These are phyloP conservation scores for Adansonia madagascariensis DNA, from an alignment of 441 rosid genomes.

Conservation along the genomic window DNA sequence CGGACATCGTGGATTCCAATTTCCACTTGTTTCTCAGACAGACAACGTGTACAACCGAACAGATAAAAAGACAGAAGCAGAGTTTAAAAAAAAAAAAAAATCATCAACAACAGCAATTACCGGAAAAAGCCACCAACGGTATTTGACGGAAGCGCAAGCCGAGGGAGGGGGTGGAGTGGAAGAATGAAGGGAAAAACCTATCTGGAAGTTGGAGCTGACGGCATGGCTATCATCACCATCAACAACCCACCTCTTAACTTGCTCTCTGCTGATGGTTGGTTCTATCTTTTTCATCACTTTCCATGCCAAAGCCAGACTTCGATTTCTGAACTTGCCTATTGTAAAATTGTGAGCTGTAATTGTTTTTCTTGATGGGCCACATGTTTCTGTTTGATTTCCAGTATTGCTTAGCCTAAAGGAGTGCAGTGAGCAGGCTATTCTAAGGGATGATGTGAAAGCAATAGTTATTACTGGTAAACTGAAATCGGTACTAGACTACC, in stretches of 20 bases:
- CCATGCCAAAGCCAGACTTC: neutral
- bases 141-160: neutral
- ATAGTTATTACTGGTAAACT: conserved; percentile 23
- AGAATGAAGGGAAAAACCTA: conserved; percentile 19
- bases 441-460: conserved; percentile 20
- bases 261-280: conserved; percentile 18
- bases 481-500: neutral
- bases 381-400: neutral
- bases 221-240: conserved; percentile 24
- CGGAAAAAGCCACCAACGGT: no score
- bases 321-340: neutral
- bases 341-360: neutral
- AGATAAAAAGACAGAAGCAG: no score
- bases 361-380: neutral
- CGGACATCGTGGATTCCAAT: no score
- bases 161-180: neutral
- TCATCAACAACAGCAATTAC: no score
- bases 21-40: no score
- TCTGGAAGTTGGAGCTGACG: conserved; percentile 21
- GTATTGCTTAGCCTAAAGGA: conserved; percentile 16
- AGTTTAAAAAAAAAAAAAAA: no score
- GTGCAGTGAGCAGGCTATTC: conserved; percentile 16
- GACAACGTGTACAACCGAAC: no score
- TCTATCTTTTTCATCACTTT: neutral
- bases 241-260: conserved; percentile 23